Conservation (phyloP, 2,329 filamentous ascomycete species). For the Cladosporium sp. region DNA sequence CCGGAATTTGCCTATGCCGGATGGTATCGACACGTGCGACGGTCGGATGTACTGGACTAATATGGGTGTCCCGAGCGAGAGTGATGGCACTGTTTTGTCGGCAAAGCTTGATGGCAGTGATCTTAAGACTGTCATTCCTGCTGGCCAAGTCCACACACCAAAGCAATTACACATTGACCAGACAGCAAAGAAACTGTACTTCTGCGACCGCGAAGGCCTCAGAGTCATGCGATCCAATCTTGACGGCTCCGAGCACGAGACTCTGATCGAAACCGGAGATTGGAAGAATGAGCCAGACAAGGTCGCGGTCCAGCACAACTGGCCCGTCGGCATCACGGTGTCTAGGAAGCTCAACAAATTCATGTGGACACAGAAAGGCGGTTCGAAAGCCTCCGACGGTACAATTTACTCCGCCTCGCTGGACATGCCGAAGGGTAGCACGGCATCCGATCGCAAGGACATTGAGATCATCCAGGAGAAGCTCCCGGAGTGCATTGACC, state of each 20-base stretch:
- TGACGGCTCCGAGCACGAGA: constrained; percentile 40
- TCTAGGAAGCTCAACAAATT: constrained; percentile 47
- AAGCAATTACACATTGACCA: constrained; percentile 45
- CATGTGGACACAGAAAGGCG: constrained; percentile 65
- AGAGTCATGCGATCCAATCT: constrained; percentile 41
- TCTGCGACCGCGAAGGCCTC: constrained; percentile 49
- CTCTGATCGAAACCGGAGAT: constrained; percentile 45
- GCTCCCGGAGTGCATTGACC: constrained; percentile 60
- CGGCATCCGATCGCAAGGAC: constrained; percentile 44
- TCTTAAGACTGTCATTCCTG: constrained; percentile 46
- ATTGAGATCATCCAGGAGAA: constrained; percentile 45
- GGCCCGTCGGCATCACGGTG: constrained; percentile 55
- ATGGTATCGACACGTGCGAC: constrained; percentile 37
- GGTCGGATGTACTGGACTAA: constrained; percentile 39
- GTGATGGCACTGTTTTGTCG: constrained; percentile 27
- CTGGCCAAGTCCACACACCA: constrained; percentile 53
- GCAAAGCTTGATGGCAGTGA: constrained; percentile 53
- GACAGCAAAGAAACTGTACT: constrained; percentile 40
- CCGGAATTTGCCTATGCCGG: constrained; percentile 29
- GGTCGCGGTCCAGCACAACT: constrained; percentile 33
- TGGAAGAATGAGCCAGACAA: constrained; percentile 40
- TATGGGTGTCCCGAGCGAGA: constrained; percentile 28
- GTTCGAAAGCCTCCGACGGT: constrained; percentile 53
- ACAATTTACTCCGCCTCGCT: constrained; percentile 56
- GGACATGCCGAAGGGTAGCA: constrained; percentile 40